phyloP scores from a whole-genome alignment of 169 alveolate species.

The Eimeria falciformis region DNA sequence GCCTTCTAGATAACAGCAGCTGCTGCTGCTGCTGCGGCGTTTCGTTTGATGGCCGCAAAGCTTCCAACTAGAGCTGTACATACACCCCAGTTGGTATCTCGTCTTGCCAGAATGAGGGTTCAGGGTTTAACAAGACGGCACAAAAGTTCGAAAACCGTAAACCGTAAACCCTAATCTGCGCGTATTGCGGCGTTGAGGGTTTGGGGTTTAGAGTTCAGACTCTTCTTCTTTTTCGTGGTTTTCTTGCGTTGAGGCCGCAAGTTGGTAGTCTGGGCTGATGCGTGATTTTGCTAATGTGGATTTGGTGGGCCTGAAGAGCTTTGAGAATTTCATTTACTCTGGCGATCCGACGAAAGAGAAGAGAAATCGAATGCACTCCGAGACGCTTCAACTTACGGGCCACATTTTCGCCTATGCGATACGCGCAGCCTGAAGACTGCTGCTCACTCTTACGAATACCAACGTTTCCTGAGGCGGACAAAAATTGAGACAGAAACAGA shows the following conservation, averaged over 20 bases:
- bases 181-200: too few relatives aligned
- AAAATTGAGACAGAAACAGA: constrained; percentile 12
- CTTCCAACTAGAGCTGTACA: not conserved
- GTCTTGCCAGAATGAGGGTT: not conserved
- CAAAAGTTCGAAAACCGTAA: too few relatives aligned
- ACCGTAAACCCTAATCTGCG: too few relatives aligned
- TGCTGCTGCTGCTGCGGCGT: not conserved
- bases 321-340: constrained; percentile 88
- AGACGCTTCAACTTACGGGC: constrained; percentile 91
- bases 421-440: constrained; percentile 88
- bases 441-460: constrained; percentile 88
- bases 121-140: not conserved
- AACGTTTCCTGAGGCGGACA: constrained; percentile 87
- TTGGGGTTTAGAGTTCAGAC: constrained; percentile 77
- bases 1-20: not conserved
- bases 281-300: constrained; percentile 86
- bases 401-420: constrained; percentile 89
- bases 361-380: constrained; percentile 87
- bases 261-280: constrained; percentile 92
- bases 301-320: constrained; percentile 90
- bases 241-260: constrained; percentile 84
- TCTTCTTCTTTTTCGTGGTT: constrained; percentile 89
- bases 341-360: constrained; percentile 88
- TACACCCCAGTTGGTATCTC: not conserved
- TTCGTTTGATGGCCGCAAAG: too few relatives aligned